Evolutionary conservation across 495 filamentous ascomycete species (phyloP), one percentile per base, ranked within the genome.

Genomic region (Filosporella fistucella): DNA sequence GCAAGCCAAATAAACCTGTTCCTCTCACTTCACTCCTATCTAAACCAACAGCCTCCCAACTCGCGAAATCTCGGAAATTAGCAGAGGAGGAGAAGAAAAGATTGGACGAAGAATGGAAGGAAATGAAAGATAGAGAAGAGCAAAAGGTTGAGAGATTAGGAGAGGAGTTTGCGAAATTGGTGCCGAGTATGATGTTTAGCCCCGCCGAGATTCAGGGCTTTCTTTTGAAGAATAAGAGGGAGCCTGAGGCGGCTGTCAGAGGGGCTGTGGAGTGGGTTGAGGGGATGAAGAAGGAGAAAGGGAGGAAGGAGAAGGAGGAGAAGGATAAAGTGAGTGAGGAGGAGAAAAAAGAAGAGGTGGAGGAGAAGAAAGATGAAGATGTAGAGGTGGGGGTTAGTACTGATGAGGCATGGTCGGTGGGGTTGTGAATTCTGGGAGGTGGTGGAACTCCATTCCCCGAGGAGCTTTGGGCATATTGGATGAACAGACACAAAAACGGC

Each of bases 121-220:
- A 16, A 20, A 10, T 18, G 4, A 58, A 46, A 61, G 56, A 41
- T 56, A 59, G 24, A 59, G 52, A 70, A 52, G 57, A 58, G 35
- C 63, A 60, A 36, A 67, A 62, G 48, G 65, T 68, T 2, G 65
- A 61, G 36, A 47, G 24, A n/a, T 51, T 75, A 6, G 65, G 85
- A 0, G 57, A 58, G 2, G 57, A 75, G 35, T 91, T 95, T 59
- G 77, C 85, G 0, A 55, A 63, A 8, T 58, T 64, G 30, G 63
- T 95, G 11, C 88, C 88, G 0, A 69, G 68, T 16, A 68, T 71
- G 18, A 77, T 77, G 50, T 86, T 89, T 54, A 80, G 75, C 14
- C 84, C 86, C 0, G 87, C 87, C 10, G 86, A 89, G 68, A 78
- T 91, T 26, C 87, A 91, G 63, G 86, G 86, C 3, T 86, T 78